Conservation (phyloP, 805 yeast species). For the Kazachstania bromeliacearum region DNA sequence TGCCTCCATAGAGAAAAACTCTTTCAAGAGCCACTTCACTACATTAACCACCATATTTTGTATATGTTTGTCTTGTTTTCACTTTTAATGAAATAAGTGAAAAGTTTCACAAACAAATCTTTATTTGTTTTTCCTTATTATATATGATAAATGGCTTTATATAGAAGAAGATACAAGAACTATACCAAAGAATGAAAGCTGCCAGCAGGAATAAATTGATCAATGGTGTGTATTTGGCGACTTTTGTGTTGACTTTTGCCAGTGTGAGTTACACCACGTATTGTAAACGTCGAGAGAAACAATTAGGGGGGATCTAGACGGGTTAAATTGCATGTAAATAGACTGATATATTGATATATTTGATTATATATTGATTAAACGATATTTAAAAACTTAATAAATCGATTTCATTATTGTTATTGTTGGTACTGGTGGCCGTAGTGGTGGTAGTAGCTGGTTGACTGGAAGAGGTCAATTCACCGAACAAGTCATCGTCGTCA, state of each 20-base stretch:
- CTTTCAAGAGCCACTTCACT: constrained; percentile 7
- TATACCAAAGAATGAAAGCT: constrained; percentile 34
- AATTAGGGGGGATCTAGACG: too few species aligned
- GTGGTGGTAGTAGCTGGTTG: background rate
- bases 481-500: constrained; percentile 29
- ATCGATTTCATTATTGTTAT: constrained; percentile 21
- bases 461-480: constrained; percentile 23
- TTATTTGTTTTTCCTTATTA: background rate
- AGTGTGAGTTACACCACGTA: constrained; percentile 21
- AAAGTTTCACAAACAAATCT: background rate
- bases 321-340: background rate
- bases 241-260: constrained; percentile 51
- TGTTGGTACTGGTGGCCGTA: constrained; percentile 2
- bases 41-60: background rate
- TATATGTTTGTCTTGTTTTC: background rate
- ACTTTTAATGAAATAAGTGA: background rate
- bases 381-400: constrained; percentile 27
- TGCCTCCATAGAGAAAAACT: constrained; percentile 20
- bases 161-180: background rate
- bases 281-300: background rate
- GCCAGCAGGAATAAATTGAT: constrained; percentile 45
- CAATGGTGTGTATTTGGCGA: constrained; percentile 45
- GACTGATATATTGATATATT: background rate
- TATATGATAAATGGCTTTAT: background rate
- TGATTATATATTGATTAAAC: constrained; percentile 4